A percentile compares a stretch with the other conserved stretches of the same genome.
Evolutionary conservation across 257 asterid genomes (phyloP).

Genomic region (Gentiana dahurica): DNA sequence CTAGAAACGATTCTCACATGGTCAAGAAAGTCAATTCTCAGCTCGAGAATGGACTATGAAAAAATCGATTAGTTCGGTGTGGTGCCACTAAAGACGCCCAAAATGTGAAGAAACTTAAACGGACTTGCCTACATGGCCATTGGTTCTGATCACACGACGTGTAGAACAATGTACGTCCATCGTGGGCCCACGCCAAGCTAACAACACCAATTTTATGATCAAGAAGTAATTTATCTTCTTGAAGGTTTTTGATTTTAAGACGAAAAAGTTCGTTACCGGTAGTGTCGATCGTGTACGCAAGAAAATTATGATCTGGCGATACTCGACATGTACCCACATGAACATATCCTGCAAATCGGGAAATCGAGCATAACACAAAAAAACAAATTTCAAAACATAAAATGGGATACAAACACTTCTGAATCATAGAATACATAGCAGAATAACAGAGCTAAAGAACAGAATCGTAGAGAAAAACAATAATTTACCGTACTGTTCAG

Average conservation of each 20-base stretch:
- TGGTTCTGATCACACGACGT: slow-evolving; percentile 71
- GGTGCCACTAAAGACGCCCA: no score
- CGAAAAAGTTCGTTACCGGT: slow-evolving; percentile 63
- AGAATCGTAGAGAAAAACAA: no score
- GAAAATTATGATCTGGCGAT: slow-evolving; percentile 80
- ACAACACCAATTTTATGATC: slow-evolving; percentile 55
- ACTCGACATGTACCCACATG: slow-evolving; percentile 90
- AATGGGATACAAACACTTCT: slow-evolving; percentile 33
- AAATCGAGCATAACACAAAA: background rate
- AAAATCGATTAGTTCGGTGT: slow-evolving; percentile 16
- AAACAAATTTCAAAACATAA: no score
- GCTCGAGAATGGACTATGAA: slow-evolving; percentile 20
- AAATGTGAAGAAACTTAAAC: slow-evolving; percentile 1
- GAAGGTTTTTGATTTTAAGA: slow-evolving; percentile 77
- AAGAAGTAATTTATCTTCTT: slow-evolving; percentile 29
- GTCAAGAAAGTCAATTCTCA: slow-evolving; percentile 10
- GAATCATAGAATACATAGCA: background rate
- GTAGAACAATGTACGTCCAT: slow-evolving; percentile 58
- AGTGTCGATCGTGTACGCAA: slow-evolving; percentile 71
- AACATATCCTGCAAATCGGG: slow-evolving; percentile 63
- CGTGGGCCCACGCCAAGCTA: slow-evolving; percentile 92
- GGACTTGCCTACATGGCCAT: slow-evolving; percentile 75
- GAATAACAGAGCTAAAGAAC: background rate
- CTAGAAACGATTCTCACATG: no score
- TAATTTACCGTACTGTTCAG: slow-evolving; percentile 9